phyloP scores from a whole-genome alignment of 2,329 filamentous ascomycete genomes.

The Emmonsia crescens region DNA sequence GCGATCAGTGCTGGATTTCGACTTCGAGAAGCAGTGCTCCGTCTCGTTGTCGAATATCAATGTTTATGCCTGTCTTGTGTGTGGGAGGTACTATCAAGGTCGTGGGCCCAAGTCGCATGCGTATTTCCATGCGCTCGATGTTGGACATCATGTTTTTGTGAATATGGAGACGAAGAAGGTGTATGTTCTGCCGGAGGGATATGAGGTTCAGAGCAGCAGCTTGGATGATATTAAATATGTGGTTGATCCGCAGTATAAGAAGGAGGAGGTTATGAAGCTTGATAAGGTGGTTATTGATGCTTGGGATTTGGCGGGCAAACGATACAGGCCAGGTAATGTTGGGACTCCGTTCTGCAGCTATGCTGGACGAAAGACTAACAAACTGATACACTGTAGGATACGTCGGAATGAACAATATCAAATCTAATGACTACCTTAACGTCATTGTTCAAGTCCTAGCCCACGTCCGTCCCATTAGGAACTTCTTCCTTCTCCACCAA shows the following conservation, averaged over 20 bases:
- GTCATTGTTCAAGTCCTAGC: slow-evolving; percentile 85
- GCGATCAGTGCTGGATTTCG: slow-evolving; percentile 85
- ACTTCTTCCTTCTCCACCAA: slow-evolving; percentile 82
- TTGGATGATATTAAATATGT: slow-evolving; percentile 98
- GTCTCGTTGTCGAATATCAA: slow-evolving; percentile 96
- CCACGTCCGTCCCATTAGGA: slow-evolving; percentile 79
- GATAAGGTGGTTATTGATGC: slow-evolving; percentile 52
- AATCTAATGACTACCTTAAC: slow-evolving; percentile 97
- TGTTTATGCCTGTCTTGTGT: slow-evolving; percentile 93
- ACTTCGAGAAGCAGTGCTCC: slow-evolving; percentile 97
- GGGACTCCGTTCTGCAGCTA: background rate
- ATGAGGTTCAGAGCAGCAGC: slow-evolving; percentile 89
- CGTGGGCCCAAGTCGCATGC: slow-evolving; percentile 88
- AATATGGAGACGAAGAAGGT: slow-evolving; percentile 61
- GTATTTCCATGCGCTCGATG: slow-evolving; percentile 93
- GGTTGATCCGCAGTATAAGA: slow-evolving; percentile 77
- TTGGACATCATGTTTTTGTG: slow-evolving; percentile 94
- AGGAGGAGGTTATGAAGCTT: slow-evolving; percentile 66
- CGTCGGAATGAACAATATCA: slow-evolving; percentile 99
- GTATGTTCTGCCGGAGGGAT: slow-evolving; percentile 69
- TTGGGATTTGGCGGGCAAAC: slow-evolving; percentile 70
- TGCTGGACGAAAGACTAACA: background rate
- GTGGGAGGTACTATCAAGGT: slow-evolving; percentile 95
- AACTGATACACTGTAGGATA: slow-evolving; percentile 44
- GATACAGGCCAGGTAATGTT: slow-evolving; percentile 62